Base-by-base conservation (phyloP, 2,329 filamentous ascomycete genomes). In the Coniella lustricola region DNA sequence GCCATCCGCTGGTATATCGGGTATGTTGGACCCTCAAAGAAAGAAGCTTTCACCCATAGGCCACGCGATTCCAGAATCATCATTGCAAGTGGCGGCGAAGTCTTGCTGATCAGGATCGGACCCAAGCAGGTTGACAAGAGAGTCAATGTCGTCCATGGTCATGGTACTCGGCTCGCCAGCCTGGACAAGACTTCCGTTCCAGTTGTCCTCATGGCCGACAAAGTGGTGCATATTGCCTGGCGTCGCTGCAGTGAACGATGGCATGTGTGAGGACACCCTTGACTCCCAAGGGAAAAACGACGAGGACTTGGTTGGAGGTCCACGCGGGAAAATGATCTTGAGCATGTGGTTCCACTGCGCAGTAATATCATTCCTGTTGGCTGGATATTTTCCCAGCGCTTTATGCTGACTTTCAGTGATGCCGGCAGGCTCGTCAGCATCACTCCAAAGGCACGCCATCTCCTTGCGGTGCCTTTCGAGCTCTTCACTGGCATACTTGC, bases 271-370 rank as follows among this genome's bases (percentile, higher is more conserved):
- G 2, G 53, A 54, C 5, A 29, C 18, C 48, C 31, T 10, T 50
- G 46, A 13, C 21, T 9, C 14, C 46, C 20, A 13, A 54, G 12
- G 29, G 50, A 56, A 1, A 52, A 48, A 2, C 51, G 33, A 50
- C 50, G 1, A 44, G 55, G 56, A 17, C 34, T 46, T 2, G 21
- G 41, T 3, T 18, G 12, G 7, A 14, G 12, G 2, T 4, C 14
- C 2, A 36, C 46, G 4, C n/a, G 56, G 55, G 14, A 56, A 57
- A n/a, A 59, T 20, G 12, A 57, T 47, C n/a, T 58, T 53, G 54
- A 51, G 58, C 10, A 57, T 53, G 8, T 20, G 35, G 36, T 52
- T 53, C 55, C 58, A 59, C 37, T 58, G 54, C 18, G 52, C 39
- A 38, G 54, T 38, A 14, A 16, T 29, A 9, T 50, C 44, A 13